Evolutionary conservation across 2,329 filamentous ascomycete genomes (phyloP).

Genomic region (Bertia moriformis): DNA sequence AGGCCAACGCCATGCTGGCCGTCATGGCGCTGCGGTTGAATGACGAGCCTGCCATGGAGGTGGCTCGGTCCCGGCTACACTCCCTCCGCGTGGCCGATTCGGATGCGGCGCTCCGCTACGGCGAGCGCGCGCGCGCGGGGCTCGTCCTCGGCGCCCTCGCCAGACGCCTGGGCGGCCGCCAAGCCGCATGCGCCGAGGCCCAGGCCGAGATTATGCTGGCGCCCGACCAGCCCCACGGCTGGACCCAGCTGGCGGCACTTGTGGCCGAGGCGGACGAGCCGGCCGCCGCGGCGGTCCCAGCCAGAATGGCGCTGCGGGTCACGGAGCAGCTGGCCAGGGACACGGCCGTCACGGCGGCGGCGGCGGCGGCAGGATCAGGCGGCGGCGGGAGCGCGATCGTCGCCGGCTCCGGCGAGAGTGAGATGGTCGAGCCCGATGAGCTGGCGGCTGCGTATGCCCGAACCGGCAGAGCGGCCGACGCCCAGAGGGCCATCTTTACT

Average conservation of each 20-base stretch:
- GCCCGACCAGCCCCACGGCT: slow-evolving; percentile 66
- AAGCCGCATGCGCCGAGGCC: slow-evolving; percentile 45
- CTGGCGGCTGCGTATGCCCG: slow-evolving; percentile 62
- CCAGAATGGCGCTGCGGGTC: slow-evolving; percentile 74
- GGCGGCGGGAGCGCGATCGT: too few relatives aligned
- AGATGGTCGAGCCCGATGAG: slow-evolving; percentile 53
- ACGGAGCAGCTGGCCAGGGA: too few relatives aligned
- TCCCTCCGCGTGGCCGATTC: slow-evolving; percentile 44
- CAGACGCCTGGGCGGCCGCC: slow-evolving; percentile 30
- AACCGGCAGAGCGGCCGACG: slow-evolving; percentile 57
- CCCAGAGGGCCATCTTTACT: slow-evolving; percentile 62
- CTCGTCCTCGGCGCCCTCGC: slow-evolving; percentile 66
- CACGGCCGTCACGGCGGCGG: slow-evolving; percentile 54
- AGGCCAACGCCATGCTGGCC: slow-evolving; percentile 67
- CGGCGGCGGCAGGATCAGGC: slow-evolving; percentile 41
- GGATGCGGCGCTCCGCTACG: too few relatives aligned
- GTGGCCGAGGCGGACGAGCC: slow-evolving; percentile 46
- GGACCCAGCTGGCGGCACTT: too few relatives aligned
- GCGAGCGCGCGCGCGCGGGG: slow-evolving; percentile 59
- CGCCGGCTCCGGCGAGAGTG: too few relatives aligned
- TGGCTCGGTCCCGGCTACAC: slow-evolving; percentile 66
- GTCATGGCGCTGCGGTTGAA: slow-evolving; percentile 70
- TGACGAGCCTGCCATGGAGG: slow-evolving; percentile 66
- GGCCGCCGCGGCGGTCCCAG: slow-evolving; percentile 35
- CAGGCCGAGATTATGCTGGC: slow-evolving; percentile 68